Evolutionary conservation across 2,329 filamentous ascomycete species (phyloP).

Genomic region (Epichloe gansuensis): DNA sequence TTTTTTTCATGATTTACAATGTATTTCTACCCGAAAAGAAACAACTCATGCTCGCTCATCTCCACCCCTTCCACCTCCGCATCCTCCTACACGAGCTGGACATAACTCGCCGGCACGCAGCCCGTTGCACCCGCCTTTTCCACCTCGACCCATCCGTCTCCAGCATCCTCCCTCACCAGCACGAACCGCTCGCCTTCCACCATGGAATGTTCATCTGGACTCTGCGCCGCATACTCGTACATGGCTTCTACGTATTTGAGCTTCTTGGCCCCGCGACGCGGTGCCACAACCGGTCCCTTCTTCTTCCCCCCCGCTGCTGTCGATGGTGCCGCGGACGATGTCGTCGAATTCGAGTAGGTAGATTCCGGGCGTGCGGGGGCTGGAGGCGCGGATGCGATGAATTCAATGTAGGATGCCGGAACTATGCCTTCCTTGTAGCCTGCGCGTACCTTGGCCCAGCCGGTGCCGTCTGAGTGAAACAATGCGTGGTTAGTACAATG

Average conservation of each 20-base stretch:
- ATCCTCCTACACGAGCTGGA: slow-evolving; percentile 51
- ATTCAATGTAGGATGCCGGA: slow-evolving; percentile 73
- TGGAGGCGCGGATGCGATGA: slow-evolving; percentile 33
- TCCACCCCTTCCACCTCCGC: neutral
- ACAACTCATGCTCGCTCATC: slow-evolving; percentile 8
- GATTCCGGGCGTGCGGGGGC: slow-evolving; percentile 53
- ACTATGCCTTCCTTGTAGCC: slow-evolving; percentile 73
- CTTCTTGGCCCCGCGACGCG: slow-evolving; percentile 83
- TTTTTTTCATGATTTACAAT: neutral
- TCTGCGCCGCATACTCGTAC: slow-evolving; percentile 82
- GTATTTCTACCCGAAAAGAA: neutral
- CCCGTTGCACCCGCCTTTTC: slow-evolving; percentile 77
- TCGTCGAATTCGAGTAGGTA: slow-evolving; percentile 59
- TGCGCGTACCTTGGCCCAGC: slow-evolving; percentile 76
- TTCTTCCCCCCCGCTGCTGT: slow-evolving; percentile 47
- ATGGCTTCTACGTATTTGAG: slow-evolving; percentile 84
- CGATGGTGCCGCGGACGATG: slow-evolving; percentile 20
- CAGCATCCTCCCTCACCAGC: slow-evolving; percentile 71
- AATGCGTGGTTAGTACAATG: neutral
- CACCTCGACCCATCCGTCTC: slow-evolving; percentile 95
- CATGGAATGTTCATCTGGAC: slow-evolving; percentile 83
- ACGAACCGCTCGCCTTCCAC: slow-evolving; percentile 83
- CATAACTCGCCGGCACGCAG: slow-evolving; percentile 89
- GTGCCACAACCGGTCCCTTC: slow-evolving; percentile 84
- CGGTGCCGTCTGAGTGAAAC: slow-evolving; percentile 57